Conservation (phyloP, 768 basidiomycete species). For the Termitomyces bulborhizus region DNA sequence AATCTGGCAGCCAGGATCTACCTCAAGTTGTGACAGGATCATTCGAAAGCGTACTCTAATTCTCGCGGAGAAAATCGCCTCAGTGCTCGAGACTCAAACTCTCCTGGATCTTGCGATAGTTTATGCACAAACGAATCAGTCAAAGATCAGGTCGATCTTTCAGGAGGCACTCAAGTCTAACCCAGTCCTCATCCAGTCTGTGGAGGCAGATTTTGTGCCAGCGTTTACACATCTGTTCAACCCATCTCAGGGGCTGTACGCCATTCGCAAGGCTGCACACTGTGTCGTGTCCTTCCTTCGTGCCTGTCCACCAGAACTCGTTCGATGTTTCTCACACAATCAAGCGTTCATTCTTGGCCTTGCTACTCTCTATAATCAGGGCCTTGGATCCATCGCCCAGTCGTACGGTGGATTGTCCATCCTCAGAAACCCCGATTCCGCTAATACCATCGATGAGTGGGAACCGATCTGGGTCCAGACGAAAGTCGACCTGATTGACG, state of each 20-base stretch:
- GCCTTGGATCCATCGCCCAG: slow-evolving; percentile 46
- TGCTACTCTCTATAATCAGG: slow-evolving; percentile 54
- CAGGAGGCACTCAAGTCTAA: slow-evolving; percentile 28
- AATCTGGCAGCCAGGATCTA: slow-evolving; percentile 43
- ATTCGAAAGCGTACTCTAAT: slow-evolving; percentile 45
- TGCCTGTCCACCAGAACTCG: slow-evolving; percentile 39
- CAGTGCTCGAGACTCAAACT: slow-evolving; percentile 41
- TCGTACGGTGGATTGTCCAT: slow-evolving; percentile 54
- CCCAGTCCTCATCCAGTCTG: slow-evolving; percentile 23
- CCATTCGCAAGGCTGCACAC: slow-evolving; percentile 56
- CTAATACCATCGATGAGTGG: slow-evolving; percentile 52
- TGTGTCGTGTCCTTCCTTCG: slow-evolving; percentile 51
- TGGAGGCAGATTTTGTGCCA: slow-evolving; percentile 45
- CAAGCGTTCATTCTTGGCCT: slow-evolving; percentile 50
- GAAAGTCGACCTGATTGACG: slow-evolving; percentile 66
- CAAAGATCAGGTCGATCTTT: slow-evolving; percentile 41
- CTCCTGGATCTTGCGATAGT: slow-evolving; percentile 60
- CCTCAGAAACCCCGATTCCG: slow-evolving; percentile 16
- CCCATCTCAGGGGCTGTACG: slow-evolving; percentile 49
- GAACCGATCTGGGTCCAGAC: slow-evolving; percentile 65
- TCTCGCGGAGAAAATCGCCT: slow-evolving; percentile 51
- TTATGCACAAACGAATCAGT: slow-evolving; percentile 38
- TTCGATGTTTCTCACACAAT: slow-evolving; percentile 46
- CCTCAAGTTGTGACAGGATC: slow-evolving; percentile 33
- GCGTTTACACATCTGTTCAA: slow-evolving; percentile 49